Evolutionary conservation across 1,284 basidiomycete genomes (phyloP).

Genomic region (Cutaneotrichosporon daszewskae): DNA sequence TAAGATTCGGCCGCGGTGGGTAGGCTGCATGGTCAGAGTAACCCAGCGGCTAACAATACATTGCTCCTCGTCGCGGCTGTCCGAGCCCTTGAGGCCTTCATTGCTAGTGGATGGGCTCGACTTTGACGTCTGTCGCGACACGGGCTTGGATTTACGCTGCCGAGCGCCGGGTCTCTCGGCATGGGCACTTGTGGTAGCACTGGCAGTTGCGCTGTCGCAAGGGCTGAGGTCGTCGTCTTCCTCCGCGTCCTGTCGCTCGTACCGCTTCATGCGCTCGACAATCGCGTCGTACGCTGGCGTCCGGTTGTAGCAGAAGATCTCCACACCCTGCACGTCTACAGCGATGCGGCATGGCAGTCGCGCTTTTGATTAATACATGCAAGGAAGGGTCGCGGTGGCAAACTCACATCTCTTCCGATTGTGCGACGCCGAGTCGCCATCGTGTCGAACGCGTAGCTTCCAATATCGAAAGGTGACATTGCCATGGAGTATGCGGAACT

Average conservation of each 20-base stretch:
- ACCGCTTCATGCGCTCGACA: conserved; percentile 61
- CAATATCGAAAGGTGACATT: conserved; percentile 88
- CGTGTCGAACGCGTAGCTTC: conserved; percentile 63
- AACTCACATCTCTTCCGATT: conserved; percentile 34
- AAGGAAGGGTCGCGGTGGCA: not conserved
- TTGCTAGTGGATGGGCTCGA: conserved; percentile 1
- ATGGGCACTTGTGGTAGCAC: conserved; percentile 1
- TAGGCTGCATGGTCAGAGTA: no score
- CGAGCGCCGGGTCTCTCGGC: not conserved
- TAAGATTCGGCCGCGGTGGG: no score
- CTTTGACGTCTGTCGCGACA: not conserved
- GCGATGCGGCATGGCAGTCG: conserved; percentile 69
- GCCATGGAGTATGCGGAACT: conserved; percentile 70
- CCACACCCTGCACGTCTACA: conserved; percentile 70
- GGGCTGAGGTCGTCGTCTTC: not conserved
- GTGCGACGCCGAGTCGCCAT: conserved; percentile 40
- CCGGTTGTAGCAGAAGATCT: conserved; percentile 85
- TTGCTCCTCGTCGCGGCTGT: not conserved
- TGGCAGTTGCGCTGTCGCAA: conserved; percentile 2
- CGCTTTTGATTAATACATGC: conserved; percentile 15
- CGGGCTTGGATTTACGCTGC: conserved; percentile 2
- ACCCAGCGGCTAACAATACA: no score
- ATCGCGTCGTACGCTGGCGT: conserved; percentile 82
- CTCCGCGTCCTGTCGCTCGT: conserved; percentile 18
- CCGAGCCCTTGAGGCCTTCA: not conserved